Evolutionary conservation across 2,329 filamentous ascomycete species (phyloP), one percentile per base, ranked within the genome.

Genomic region (Incumbomyces delicatus): DNA sequence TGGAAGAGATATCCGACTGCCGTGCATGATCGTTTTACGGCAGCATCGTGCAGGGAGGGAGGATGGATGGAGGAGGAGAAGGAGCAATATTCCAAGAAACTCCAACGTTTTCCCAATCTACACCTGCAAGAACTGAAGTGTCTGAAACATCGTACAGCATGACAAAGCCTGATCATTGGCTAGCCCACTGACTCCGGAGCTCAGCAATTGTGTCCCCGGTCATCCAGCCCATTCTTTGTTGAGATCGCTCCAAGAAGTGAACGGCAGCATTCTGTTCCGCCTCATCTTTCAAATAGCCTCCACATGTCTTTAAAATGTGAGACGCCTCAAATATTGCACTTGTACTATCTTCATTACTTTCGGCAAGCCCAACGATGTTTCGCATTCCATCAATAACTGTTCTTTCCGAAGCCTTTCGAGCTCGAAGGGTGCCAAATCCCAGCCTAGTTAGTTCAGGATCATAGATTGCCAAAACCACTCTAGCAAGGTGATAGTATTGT

Each of bases 401-500:
- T 37, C 46, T 38, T 20, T 52, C 50, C 5, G 47, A 50, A 27
- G 40, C 40, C 34, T 48, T 33, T 30, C 50, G 46, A 7, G 45
- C 32, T 12, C 47, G 50, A 27, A 41, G 35, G 7, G 47, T 44
- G 8, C 35, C 44, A 22, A 52, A 50, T 31, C 50, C 41, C 44
- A 52, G 41, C 33, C 38, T 64, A 6, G 64, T 61, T 38, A 65
- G 62, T 34, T 64, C 61, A 1, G 66, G 66, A 47, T 68, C 68
- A 50, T 69, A 68, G 51, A 67, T 63, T 27, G 67, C 60, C 12
- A 69, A 58, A 29, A 69, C 52, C 18, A 68, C 66, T 20, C 65
- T 63, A 8, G 65, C 65, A 60, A 69, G 66, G 48, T 69, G 65
- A 47, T 68, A 69, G 52, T 69, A 66, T 50, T 69, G 66, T 61